Conservation (phyloP, 2,329 filamentous ascomycete genomes). For the Trichoderma pleuroti region DNA sequence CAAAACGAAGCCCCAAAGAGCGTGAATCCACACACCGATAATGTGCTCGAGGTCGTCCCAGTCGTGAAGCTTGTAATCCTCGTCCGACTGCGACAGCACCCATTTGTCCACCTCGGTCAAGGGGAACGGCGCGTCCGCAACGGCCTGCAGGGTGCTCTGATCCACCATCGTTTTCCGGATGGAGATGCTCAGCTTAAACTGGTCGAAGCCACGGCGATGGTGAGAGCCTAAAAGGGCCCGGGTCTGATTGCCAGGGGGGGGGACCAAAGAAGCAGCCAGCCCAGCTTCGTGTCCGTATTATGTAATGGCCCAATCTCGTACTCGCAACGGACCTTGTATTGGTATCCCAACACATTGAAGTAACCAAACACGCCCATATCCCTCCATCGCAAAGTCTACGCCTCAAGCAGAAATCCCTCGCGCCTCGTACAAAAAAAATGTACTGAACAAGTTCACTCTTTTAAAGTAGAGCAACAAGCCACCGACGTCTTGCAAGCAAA, state of each 20-base stretch:
- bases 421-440: not conserved
- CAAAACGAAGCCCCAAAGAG: not conserved
- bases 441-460: not conserved
- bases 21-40: constrained; percentile 47
- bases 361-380: not conserved
- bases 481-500: not conserved
- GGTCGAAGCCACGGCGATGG: not conserved
- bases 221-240: not conserved
- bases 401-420: not conserved
- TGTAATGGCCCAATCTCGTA: constrained; percentile 6
- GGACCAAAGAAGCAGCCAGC: not conserved
- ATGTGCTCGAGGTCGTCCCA: constrained; percentile 72
- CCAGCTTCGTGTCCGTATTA: not conserved
- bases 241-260: not conserved
- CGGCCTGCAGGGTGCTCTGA: constrained; percentile 21
- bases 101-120: constrained; percentile 56
- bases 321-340: not conserved
- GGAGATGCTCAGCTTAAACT: not conserved
- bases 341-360: not conserved
- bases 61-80: constrained; percentile 64
- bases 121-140: constrained; percentile 52
- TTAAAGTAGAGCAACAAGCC: not conserved
- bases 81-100: constrained; percentile 62
- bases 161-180: constrained; percentile 39
- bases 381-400: not conserved